phyloP scores from a whole-genome alignment of 2,329 filamentous ascomycete genomes.

The Fusarium sp. region DNA sequence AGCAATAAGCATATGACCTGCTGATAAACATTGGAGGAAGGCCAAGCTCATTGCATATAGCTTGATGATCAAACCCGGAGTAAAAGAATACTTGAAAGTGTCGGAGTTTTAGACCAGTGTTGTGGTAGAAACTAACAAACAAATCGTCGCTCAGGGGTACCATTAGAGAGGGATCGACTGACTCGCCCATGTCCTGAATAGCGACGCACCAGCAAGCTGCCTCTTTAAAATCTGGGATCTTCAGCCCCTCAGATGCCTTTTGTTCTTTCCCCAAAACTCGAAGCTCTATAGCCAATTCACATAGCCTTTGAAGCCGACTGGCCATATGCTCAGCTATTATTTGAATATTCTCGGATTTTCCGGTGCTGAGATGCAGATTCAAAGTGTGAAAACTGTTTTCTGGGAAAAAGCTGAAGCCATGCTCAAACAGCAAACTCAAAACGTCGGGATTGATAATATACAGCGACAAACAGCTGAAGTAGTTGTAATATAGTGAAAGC shows the following conservation, averaged over 20 bases:
- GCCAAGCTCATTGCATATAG: background rate
- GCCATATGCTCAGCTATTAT: background rate
- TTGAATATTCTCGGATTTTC: background rate
- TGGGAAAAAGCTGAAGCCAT: background rate
- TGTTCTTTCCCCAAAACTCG: background rate
- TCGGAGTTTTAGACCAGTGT: accelerated
- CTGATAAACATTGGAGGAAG: background rate
- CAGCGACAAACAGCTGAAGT: background rate
- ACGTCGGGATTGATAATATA: background rate
- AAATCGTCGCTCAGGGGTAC: background rate
- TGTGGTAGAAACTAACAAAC: background rate
- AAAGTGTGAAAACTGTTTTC: background rate
- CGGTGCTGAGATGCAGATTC: background rate
- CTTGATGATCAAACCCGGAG: background rate
- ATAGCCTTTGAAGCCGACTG: background rate
- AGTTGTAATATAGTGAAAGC: background rate
- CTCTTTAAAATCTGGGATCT: background rate
- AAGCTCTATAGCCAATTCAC: background rate
- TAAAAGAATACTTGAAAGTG: background rate
- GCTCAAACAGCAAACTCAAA: background rate
- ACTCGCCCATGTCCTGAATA: background rate
- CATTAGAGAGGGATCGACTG: background rate
- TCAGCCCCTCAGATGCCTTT: background rate
- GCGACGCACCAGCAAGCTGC: background rate
- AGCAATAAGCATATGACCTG: background rate